Evolutionary conservation across 2,329 filamentous ascomycete genomes (phyloP).

Genomic region (Ceratocystis ficicola): DNA sequence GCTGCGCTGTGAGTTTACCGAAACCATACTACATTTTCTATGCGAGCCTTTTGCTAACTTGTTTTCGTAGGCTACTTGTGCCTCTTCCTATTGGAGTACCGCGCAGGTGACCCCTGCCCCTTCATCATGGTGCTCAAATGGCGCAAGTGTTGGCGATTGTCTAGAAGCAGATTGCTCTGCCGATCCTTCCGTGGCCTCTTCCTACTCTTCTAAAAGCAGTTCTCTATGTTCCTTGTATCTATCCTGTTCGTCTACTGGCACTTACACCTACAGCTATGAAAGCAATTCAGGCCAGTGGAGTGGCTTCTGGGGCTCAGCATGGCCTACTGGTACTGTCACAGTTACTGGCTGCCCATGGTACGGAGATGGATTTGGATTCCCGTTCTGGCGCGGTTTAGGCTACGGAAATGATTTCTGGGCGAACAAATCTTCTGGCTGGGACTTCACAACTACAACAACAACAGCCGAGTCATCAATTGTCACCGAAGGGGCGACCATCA

Average conservation of each 20-base stretch:
- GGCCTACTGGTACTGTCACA: constrained; percentile 24
- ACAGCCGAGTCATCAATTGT: constrained; percentile 22
- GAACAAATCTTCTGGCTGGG: constrained; percentile 24
- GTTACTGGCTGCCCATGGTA: constrained; percentile 26
- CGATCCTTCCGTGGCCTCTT: constrained; percentile 22
- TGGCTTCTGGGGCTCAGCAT: constrained; percentile 22
- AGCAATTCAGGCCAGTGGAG: constrained; percentile 21
- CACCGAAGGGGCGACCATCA: constrained; percentile 20
- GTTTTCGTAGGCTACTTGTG: constrained; percentile 21
- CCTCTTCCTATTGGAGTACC: constrained; percentile 26
- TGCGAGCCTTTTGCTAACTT: constrained; percentile 3
- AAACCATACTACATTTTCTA: neutral
- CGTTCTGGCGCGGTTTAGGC: constrained; percentile 25
- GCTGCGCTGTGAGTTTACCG: constrained; percentile 22
- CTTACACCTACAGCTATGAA: constrained; percentile 26
- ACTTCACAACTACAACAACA: constrained; percentile 24
- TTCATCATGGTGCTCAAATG: constrained; percentile 23
- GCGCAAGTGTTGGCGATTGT: constrained; percentile 23
- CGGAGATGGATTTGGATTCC: constrained; percentile 24
- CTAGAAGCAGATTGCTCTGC: constrained; percentile 25
- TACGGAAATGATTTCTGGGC: constrained; percentile 24
- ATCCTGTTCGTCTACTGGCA: constrained; percentile 24
- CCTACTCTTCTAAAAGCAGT: constrained; percentile 24
- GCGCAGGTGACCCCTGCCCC: constrained; percentile 25
- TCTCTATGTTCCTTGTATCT: constrained; percentile 25